These are phyloP conservation scores for Hygrocybe coccinea DNA, from an alignment of 768 basidiomycete genomes.

Conservation along the genomic window DNA sequence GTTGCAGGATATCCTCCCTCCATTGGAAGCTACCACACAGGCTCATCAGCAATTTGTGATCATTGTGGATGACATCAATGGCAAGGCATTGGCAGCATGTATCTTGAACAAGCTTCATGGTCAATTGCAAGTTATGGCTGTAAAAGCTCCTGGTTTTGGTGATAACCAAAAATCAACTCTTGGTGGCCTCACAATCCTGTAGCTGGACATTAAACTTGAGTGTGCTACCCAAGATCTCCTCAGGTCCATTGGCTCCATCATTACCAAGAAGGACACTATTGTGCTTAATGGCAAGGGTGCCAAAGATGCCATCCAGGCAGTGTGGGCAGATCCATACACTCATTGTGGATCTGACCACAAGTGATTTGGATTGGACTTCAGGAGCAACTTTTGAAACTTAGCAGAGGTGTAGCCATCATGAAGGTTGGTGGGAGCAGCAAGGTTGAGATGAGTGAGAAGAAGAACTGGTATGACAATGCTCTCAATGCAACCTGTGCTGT, in stretches of 20 bases:
- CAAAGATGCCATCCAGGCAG: slow-evolving; percentile 80
- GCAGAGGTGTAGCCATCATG: slow-evolving; percentile 96
- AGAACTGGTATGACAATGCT: slow-evolving; percentile 96
- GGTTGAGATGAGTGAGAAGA: slow-evolving; percentile 98
- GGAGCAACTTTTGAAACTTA: slow-evolving; percentile 82
- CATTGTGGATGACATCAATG: slow-evolving; percentile 96
- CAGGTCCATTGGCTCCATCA: slow-evolving; percentile 84
- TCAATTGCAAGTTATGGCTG: slow-evolving; percentile 88
- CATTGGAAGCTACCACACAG: slow-evolving; percentile 77
- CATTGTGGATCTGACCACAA: slow-evolving; percentile 76
- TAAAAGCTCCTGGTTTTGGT: slow-evolving; percentile 99
- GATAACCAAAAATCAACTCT: slow-evolving; percentile 99
- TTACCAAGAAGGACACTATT: slow-evolving; percentile 96
- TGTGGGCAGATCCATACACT: slow-evolving; percentile 93
- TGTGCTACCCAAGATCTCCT: slow-evolving; percentile 83
- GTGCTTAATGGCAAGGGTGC: slow-evolving; percentile 89
- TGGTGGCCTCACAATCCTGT: slow-evolving; percentile 93
- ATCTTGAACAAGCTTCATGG: slow-evolving; percentile 99
- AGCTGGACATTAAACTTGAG: slow-evolving; percentile 96
- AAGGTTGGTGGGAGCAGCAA: slow-evolving; percentile 91
- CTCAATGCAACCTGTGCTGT: slow-evolving; percentile 95
- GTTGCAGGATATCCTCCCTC: slow-evolving; percentile 91
- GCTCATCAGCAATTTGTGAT: slow-evolving; percentile 86
- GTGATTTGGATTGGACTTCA: slow-evolving; percentile 93
- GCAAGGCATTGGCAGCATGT: slow-evolving; percentile 95